Percentiles rank a stretch among this genome's conserved stretches.
Evolutionary conservation across 2,329 filamentous ascomycete genomes (phyloP).

Genomic region (Orbilia oligospora): DNA sequence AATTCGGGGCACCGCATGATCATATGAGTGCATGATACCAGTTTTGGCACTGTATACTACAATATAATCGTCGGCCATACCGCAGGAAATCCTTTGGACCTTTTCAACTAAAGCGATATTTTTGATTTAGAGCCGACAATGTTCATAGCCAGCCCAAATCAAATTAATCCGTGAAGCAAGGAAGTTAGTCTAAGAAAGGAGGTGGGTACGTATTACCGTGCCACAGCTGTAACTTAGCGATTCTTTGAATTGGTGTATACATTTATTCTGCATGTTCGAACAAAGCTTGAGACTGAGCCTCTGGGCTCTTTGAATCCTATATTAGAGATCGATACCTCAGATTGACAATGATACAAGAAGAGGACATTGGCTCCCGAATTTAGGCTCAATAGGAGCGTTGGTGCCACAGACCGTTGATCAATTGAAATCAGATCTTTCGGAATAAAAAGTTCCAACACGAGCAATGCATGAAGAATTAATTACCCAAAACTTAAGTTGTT

Average conservation of each 20-base stretch:
- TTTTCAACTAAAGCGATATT: too few species aligned
- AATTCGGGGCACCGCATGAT: too few species aligned
- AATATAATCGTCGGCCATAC: too few species aligned
- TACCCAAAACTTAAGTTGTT: not conserved
- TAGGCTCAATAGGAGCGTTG: conserved; percentile 5
- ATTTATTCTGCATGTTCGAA: too few species aligned
- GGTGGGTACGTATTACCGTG: too few species aligned
- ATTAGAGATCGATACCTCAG: conserved; percentile 9
- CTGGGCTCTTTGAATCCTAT: conserved; percentile 9
- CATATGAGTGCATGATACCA: too few species aligned
- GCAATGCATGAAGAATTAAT: not conserved
- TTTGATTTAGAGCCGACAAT: too few species aligned
- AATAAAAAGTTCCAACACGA: conserved; percentile 14
- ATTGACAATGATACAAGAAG: conserved; percentile 30
- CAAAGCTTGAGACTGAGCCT: not conserved
- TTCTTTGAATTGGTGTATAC: too few species aligned
- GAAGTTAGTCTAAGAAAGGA: too few species aligned
- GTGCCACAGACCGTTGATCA: not conserved
- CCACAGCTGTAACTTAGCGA: too few species aligned
- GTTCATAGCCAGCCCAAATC: not conserved
- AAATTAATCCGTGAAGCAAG: not conserved
- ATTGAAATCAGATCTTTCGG: conserved; percentile 1
- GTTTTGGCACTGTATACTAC: too few species aligned
- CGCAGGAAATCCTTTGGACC: too few species aligned
- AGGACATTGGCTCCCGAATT: conserved; percentile 33